phyloP scores from a whole-genome alignment of 192 early-diverging fungal species.

The Chytriomyces hyalinus region DNA sequence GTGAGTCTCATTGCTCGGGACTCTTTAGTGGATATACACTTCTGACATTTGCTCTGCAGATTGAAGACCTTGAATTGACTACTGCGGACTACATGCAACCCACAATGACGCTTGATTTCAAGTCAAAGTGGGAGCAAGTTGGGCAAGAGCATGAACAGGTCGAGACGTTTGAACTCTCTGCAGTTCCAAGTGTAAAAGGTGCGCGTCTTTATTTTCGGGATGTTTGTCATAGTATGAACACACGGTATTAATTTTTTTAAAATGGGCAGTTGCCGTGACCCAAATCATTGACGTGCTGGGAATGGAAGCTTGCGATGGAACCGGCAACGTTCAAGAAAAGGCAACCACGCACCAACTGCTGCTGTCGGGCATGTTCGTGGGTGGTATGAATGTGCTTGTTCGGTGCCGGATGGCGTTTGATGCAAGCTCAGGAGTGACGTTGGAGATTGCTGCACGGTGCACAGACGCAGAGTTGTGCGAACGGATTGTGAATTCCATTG shows the following conservation, averaged over 20 bases:
- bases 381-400: conserved; percentile 73
- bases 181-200: conserved; percentile 75
- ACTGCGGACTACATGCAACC: conserved; percentile 90
- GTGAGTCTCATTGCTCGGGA: conserved; percentile 34
- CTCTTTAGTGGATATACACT: not conserved
- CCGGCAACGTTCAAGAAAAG: conserved; percentile 64
- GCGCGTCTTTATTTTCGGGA: conserved; percentile 32
- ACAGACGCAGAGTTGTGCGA: conserved; percentile 68
- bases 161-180: conserved; percentile 90
- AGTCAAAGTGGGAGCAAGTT: conserved; percentile 77
- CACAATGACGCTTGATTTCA: conserved; percentile 80
- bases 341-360: conserved; percentile 84
- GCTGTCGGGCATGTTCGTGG: conserved; percentile 87
- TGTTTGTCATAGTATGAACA: not conserved
- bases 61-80: conserved; percentile 86
- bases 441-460: conserved; percentile 88
- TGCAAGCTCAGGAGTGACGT: conserved; percentile 78
- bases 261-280: conserved; percentile 62
- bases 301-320: conserved; percentile 83
- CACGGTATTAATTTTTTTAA: not conserved
- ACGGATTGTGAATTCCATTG: conserved; percentile 78
- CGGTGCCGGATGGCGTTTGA: conserved; percentile 89
- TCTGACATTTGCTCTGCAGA: conserved; percentile 47
- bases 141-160: conserved; percentile 73
- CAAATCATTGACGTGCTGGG: conserved; percentile 80